These are phyloP conservation scores for Fusarium odoratissimum DNA, from an alignment of 2,329 filamentous ascomycete genomes.

Conservation along the genomic window DNA sequence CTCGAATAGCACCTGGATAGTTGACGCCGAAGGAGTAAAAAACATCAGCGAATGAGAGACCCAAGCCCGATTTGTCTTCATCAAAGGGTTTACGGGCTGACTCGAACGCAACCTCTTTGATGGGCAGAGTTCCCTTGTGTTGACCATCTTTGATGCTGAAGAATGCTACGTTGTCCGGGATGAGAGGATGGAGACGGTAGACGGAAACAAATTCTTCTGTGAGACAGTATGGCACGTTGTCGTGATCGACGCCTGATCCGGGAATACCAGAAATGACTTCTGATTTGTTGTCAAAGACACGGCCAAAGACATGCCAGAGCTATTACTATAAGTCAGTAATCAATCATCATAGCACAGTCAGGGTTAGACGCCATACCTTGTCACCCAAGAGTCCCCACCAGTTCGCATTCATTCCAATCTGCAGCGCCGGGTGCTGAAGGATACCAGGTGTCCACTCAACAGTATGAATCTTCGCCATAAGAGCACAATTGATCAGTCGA, in stretches of 20 bases:
- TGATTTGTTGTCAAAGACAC: constrained; percentile 23
- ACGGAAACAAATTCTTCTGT: constrained; percentile 29
- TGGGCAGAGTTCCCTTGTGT: constrained; percentile 6
- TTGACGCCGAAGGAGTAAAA: constrained; percentile 31
- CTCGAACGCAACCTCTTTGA: constrained; percentile 11
- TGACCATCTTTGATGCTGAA: constrained; percentile 16
- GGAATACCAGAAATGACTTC: constrained; percentile 27
- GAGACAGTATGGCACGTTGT: constrained; percentile 7
- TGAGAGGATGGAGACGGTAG: constrained; percentile 24
- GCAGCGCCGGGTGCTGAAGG: constrained; percentile 11
- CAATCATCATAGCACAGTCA: rapidly evolving
- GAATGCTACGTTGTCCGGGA: constrained; percentile 20
- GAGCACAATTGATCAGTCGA: constrained; percentile 18
- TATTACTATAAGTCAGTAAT: neutral
- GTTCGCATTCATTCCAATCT: constrained; percentile 28
- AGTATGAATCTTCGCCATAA: constrained; percentile 30
- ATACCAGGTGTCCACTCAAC: constrained; percentile 33
- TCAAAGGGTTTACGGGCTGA: constrained; percentile 18
- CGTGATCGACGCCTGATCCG: constrained; percentile 20
- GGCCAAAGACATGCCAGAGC: constrained; percentile 20
- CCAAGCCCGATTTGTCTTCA: neutral
- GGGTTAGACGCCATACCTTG: neutral
- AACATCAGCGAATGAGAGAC: constrained; percentile 10
- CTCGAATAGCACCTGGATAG: constrained; percentile 17
- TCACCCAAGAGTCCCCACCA: constrained; percentile 29